phyloP scores from a whole-genome alignment of 2,329 filamentous ascomycete species.

The Elsinoe necatrix region DNA sequence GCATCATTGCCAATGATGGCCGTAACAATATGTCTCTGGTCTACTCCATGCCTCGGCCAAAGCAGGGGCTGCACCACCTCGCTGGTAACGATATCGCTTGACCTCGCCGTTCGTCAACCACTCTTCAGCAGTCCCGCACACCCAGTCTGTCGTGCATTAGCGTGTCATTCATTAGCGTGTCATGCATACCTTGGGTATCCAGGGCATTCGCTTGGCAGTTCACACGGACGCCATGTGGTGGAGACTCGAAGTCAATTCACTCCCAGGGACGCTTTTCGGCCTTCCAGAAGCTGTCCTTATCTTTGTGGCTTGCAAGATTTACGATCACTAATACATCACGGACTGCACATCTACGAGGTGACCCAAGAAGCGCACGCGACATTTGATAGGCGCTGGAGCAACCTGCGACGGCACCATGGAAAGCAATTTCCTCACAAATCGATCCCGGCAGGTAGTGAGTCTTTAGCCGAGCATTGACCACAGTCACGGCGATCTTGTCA shows the following conservation, averaged over 20 bases:
- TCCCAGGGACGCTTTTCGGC: not conserved
- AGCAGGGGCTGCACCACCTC: not conserved
- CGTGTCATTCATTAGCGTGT: no score
- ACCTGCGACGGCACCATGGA: not conserved
- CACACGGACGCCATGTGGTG: not conserved
- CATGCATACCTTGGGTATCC: not conserved
- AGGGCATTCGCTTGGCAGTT: conserved; percentile 2
- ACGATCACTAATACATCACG: conserved; percentile 1
- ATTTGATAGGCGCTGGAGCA: not conserved
- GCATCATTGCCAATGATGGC: not conserved
- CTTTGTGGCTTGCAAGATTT: not conserved
- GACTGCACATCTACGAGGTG: not conserved
- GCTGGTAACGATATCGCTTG: not conserved
- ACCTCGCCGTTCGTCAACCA: no score
- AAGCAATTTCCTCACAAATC: not conserved
- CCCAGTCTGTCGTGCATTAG: no score
- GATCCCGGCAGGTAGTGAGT: not conserved
- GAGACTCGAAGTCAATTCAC: not conserved
- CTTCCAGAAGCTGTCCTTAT: conserved; percentile 10
- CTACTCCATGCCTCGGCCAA: not conserved
- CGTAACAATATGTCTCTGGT: no score
- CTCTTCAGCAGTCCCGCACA: no score
- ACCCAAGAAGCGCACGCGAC: not conserved
- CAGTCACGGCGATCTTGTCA: not conserved
- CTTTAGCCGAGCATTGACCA: not conserved